Percentiles rank a stretch among this genome's conserved stretches.
Conservation (phyloP, 164 flowering plant genomes). For the Piper betle region DNA sequence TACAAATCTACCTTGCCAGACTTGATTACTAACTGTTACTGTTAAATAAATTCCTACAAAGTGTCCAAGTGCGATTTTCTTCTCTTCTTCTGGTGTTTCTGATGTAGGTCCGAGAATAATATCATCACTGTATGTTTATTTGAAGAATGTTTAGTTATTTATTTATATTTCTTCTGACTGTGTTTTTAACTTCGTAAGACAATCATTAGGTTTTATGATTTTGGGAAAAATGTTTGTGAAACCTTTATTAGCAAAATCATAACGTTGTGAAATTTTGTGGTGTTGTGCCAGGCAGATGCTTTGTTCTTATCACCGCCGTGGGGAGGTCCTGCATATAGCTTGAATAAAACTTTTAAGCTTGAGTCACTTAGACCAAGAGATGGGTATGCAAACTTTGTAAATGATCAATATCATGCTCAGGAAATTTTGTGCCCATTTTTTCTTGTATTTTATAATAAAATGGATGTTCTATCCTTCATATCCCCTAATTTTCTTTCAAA, state of each 20-base stretch:
- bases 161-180: not conserved
- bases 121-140: not conserved
- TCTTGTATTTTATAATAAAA: not conserved
- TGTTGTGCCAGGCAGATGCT: constrained; percentile 23
- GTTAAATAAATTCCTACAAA: not conserved
- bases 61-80: not conserved
- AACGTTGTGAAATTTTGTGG: not conserved
- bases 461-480: not conserved
- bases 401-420: not conserved
- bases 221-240: too few species aligned
- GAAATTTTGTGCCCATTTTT: not conserved
- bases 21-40: too few species aligned
- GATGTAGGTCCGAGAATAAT: not conserved
- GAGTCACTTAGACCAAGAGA: constrained; percentile 43
- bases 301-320: constrained; percentile 54
- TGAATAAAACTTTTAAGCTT: constrained; percentile 24
- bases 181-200: not conserved
- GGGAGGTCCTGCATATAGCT: constrained; percentile 47
- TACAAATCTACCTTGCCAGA: too few species aligned
- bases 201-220: not conserved
- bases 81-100: not conserved
- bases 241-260: not conserved
- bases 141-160: not conserved
- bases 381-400: constrained; percentile 23
- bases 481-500: not conserved